Conservation (phyloP, 2,329 filamentous ascomycete genomes). For the Orbilia blumenaviensis region DNA sequence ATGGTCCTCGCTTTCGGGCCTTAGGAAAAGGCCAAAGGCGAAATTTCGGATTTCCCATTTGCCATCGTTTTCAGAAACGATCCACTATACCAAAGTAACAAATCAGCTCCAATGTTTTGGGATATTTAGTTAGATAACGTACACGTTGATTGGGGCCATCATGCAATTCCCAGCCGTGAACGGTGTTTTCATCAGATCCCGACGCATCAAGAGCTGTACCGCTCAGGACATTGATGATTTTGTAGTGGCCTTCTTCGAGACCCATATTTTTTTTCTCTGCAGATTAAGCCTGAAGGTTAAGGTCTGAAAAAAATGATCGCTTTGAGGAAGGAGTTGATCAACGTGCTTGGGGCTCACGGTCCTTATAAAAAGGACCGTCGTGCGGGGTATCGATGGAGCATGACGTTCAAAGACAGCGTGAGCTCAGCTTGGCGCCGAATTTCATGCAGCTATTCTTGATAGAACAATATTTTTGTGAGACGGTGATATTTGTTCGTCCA, state of each 20-base stretch:
- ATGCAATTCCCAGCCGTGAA: slow-evolving; percentile 3
- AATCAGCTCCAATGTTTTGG: not conserved
- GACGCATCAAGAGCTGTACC: not conserved
- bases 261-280: not conserved
- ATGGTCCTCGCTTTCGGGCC: not conserved
- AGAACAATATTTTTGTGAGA: not conserved
- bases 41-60: slow-evolving; percentile 8
- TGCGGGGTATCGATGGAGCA: not conserved
- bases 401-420: not conserved
- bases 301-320: too few relatives aligned
- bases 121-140: not conserved
- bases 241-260: not conserved
- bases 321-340: not conserved
- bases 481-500: not conserved
- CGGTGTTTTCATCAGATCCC: not conserved
- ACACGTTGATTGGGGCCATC: not conserved
- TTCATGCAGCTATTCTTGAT: not conserved
- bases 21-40: not conserved
- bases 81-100: not conserved
- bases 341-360: not conserved
- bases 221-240: not conserved
- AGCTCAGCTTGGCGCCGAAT: slow-evolving; percentile 9
- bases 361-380: not conserved
- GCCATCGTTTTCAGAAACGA: not conserved
- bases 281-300: not conserved